These are phyloP conservation scores for Arthrinium puccinioides DNA, from an alignment of 2,329 filamentous ascomycete genomes.

Conservation along the genomic window DNA sequence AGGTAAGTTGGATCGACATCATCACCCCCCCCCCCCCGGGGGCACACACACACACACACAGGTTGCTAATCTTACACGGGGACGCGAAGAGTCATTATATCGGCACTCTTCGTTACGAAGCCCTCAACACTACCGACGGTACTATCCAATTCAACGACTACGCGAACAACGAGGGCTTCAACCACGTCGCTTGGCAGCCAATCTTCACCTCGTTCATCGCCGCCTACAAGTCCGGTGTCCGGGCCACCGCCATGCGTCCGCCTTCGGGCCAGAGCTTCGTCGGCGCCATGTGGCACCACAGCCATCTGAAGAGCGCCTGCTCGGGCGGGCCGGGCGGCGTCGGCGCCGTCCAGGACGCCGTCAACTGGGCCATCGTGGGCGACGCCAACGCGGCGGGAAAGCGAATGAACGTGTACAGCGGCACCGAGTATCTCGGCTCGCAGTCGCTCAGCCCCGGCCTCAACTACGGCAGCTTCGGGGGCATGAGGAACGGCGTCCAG, in stretches of 20 bases:
- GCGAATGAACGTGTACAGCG: conserved; percentile 16
- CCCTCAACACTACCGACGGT: conserved; percentile 13
- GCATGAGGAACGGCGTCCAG: conserved; percentile 19
- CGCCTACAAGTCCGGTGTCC: conserved; percentile 22
- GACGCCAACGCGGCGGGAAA: conserved; percentile 7
- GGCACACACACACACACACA: not conserved
- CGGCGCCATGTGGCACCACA: conserved; percentile 26
- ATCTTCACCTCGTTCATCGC: conserved; percentile 25
- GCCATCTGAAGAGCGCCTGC: conserved; percentile 8
- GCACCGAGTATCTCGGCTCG: conserved; percentile 14
- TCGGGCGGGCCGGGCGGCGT: conserved; percentile 14
- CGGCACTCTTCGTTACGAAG: conserved; percentile 24
- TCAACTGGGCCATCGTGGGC: conserved; percentile 23
- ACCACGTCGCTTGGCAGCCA: conserved; percentile 26
- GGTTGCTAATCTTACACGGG: conserved; percentile 3
- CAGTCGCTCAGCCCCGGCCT: conserved; percentile 12
- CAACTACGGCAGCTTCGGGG: conserved; percentile 17
- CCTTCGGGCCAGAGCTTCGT: conserved; percentile 11
- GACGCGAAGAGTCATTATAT: conserved; percentile 32
- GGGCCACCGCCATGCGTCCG: conserved; percentile 14
- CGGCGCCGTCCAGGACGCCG: conserved; percentile 16
- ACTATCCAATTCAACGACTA: conserved; percentile 24
- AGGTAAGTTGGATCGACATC: no score
- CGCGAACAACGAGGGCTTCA: conserved; percentile 16
- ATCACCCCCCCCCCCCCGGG: not conserved